These are phyloP conservation scores for Volvariella volvacea DNA, from an alignment of 1,284 basidiomycete genomes.

Conservation along the genomic window DNA sequence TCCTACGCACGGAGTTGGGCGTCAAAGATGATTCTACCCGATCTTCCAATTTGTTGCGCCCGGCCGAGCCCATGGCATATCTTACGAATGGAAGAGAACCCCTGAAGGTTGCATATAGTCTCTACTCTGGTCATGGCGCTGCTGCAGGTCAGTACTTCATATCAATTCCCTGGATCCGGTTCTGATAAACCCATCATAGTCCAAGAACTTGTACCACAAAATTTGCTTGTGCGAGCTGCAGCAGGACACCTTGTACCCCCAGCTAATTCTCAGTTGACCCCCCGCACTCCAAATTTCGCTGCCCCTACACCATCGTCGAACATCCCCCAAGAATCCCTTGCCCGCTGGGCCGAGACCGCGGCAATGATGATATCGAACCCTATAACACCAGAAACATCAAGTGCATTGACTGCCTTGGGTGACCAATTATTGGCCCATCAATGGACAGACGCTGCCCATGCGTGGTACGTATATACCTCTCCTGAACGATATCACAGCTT, in stretches of 20 bases:
- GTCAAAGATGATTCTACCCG: constrained; percentile 22
- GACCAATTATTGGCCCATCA: constrained; percentile 72
- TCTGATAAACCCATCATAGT: constrained; percentile 35
- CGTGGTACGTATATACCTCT: constrained; percentile 52
- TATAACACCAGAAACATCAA: constrained; percentile 54
- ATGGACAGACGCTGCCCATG: constrained; percentile 84
- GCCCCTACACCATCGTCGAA: constrained; percentile 32
- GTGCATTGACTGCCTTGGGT: constrained; percentile 83
- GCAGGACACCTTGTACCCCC: constrained; percentile 33
- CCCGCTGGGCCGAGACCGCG: constrained; percentile 82
- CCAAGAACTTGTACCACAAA: constrained; percentile 68
- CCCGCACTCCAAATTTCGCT: constrained; percentile 60
- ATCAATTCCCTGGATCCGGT: constrained; percentile 1
- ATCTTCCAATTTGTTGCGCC: constrained; percentile 2
- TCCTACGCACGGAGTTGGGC: constrained; percentile 76
- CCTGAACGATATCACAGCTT: constrained; percentile 2
- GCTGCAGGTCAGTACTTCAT: constrained; percentile 51
- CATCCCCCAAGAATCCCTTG: constrained; percentile 52
- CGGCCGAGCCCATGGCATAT: constrained; percentile 12
- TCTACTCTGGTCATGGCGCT: constrained; percentile 82
- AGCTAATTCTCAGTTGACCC: constrained; percentile 38
- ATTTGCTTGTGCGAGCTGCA: constrained; percentile 34
- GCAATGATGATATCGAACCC: constrained; percentile 82
- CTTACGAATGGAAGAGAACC: constrained; percentile 54
- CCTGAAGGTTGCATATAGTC: constrained; percentile 77